Evolutionary conservation across 345 rosid species (phyloP), one percentile per base, ranked within the genome.

Genomic region (Heritiera littoralis): DNA sequence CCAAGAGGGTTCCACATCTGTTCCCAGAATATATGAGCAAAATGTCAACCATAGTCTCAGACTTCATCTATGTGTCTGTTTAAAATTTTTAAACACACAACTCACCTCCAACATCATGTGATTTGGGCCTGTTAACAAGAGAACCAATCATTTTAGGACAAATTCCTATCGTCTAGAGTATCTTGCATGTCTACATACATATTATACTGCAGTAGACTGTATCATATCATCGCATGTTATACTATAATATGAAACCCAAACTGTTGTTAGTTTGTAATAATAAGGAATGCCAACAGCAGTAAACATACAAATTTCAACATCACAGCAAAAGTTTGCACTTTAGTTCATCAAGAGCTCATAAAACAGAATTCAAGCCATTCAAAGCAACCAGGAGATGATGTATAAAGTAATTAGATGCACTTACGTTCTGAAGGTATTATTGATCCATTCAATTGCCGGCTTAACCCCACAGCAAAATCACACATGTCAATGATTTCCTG

Each of bases 1-100:
- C 98, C 98, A 66, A 94, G 92, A 81, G 99, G 99, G 88, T 94
- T 97, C 98, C 98, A 97, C 84, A 85, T 94, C 99, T 96, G 90
- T 70, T 14, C 75, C 80, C 48, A 78, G 67, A 80, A 69, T 17
- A 80, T 32, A 81, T 23, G 41, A 28, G 40, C 51, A 67, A 43
- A 80, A 81, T 28, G 68, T 80, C 75, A 84, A 80, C 13, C 35
- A 48, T 49, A n/a, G 69, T 56, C 56, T 30, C 46, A 40, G 52
- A 78, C 60, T 17, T 35, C 14, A 48, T 49, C 2, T 17, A 56
- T 46, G 43, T 18, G 46, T 73, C 64, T 13, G 63, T 83, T 70
- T 30, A 71, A 43, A 78, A 59, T 9, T 78, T 46, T 82, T 4
- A 68, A 69, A 68, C 51, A 56, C 15, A 86, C 65, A 80, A 63